phyloP scores from a whole-genome alignment of 1,284 basidiomycete genomes.

The Vanrija sp. region DNA sequence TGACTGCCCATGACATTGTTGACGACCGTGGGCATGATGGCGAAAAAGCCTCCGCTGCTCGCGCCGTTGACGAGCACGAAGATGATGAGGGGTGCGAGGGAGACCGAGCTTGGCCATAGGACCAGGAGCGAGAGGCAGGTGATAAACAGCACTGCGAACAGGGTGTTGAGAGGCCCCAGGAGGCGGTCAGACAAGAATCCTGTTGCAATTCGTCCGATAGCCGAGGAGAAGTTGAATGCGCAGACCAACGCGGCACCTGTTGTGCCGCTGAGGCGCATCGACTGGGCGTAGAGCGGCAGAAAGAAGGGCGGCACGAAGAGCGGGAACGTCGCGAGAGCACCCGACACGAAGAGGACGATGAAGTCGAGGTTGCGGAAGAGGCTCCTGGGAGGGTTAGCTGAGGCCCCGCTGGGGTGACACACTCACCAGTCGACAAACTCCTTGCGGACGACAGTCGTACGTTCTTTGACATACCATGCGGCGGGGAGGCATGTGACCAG shows the following conservation, averaged over 20 bases:
- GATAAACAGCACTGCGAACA: constrained; percentile 4
- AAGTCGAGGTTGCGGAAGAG: constrained; percentile 37
- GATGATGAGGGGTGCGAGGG: constrained; percentile 22
- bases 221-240: constrained; percentile 30
- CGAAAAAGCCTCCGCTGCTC: constrained; percentile 28
- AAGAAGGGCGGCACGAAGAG: constrained; percentile 47
- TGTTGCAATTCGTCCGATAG: constrained; percentile 25
- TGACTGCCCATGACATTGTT: constrained; percentile 17
- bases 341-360: constrained; percentile 33
- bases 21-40: constrained; percentile 29
- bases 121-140: constrained; percentile 22
- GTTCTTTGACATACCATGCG: constrained; percentile 11
- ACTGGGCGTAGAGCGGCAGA: constrained; percentile 41
- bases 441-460: background rate
- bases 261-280: constrained; percentile 26
- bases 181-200: constrained; percentile 24
- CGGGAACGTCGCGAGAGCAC: constrained; percentile 40
- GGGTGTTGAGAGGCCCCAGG: constrained; percentile 10
- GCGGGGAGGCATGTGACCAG: constrained; percentile 6
- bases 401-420: no score
- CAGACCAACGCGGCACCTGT: constrained; percentile 30
- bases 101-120: constrained; percentile 22
- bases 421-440: constrained; percentile 11
- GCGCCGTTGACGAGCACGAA: constrained; percentile 29
- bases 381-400: constrained; percentile 17